A percentile compares a stretch with the other conserved stretches of the same genome.
phyloP scores from a whole-genome alignment of 2,329 filamentous ascomycete genomes.

The Beauveria caledonica region DNA sequence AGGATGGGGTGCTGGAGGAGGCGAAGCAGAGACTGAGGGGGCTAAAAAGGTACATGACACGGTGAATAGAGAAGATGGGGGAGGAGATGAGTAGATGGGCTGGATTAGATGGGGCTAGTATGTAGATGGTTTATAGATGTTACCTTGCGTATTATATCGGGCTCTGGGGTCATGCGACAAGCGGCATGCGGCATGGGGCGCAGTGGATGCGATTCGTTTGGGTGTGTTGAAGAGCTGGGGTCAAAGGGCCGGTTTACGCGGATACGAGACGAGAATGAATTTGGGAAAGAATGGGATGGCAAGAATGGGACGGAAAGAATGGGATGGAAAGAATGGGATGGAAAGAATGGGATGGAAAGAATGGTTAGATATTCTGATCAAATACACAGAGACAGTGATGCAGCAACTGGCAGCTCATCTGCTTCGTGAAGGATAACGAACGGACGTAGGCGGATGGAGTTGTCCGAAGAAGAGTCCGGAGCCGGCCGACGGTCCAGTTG shows the following conservation, averaged over 20 bases:
- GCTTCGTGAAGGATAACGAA: background rate
- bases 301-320: too few relatives aligned
- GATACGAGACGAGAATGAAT: background rate
- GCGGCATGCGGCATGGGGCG: background rate
- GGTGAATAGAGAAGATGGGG: background rate
- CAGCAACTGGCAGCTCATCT: too few relatives aligned
- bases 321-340: too few relatives aligned
- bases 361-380: too few relatives aligned
- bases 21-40: slow-evolving; percentile 69
- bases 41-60: slow-evolving; percentile 59
- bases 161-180: background rate
- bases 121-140: background rate
- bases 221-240: background rate
- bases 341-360: too few relatives aligned
- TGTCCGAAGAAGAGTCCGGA: background rate
- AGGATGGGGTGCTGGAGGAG: slow-evolving; percentile 72
- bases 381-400: background rate
- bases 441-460: background rate
- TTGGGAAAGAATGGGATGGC: too few relatives aligned
- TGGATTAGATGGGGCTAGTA: too few relatives aligned
- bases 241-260: background rate
- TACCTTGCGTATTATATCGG: background rate
- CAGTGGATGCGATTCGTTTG: background rate
- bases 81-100: too few relatives aligned
- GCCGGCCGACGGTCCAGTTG: slow-evolving; percentile 5